Base-by-base conservation (phyloP, 768 basidiomycete genomes). In the Auricularia sp. region DNA sequence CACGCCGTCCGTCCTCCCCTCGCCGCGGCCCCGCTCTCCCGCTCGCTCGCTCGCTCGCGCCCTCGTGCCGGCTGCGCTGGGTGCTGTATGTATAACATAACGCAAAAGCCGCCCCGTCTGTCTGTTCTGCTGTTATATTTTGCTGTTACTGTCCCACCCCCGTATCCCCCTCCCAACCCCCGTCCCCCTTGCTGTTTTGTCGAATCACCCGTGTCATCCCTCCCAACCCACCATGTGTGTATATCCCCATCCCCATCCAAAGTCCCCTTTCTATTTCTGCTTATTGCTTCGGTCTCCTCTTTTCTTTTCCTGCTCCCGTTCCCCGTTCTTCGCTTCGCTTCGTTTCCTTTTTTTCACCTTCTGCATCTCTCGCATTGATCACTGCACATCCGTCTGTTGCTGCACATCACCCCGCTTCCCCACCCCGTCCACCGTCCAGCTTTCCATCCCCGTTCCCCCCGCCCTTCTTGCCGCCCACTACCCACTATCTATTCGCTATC, bases 321-420 rank as follows among this genome's bases (percentile, higher is more conserved):
- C 63, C 43, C 34, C 60, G 64, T 33, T 21, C 62, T 21, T 60
- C 64, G 62, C 87, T 66, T 54, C 88, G 83, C 70, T 90, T 89
- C 0, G 82, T 85, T 0, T 29, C 29, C 2, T 29, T 29, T n/a
- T n/a, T n/a, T n/a, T n/a, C n/a, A n/a, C n/a, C n/a, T n/a, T 42
- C 39, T 42, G 39, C 39, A 42, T 42, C 12, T 42, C 39, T 42
- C 39, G 39, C 39, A 42, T 42, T 42, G 39, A 42, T 42, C 39
- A 42, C 39, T 42, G 39, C 39, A 42, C 39, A 42, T 42, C 12
- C 39, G 7, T 14, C 39, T 42, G 7, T 29, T 29, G 29, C 29
- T 29, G 29, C 29, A 29, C 29, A 29, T 29, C 29, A 29, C 2
- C 29, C 29, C 29, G 29, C 29, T 2, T 42, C 8, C 39, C 7